Conservation (phyloP, 208 protist genomes). For the Leishmania braziliensis region DNA sequence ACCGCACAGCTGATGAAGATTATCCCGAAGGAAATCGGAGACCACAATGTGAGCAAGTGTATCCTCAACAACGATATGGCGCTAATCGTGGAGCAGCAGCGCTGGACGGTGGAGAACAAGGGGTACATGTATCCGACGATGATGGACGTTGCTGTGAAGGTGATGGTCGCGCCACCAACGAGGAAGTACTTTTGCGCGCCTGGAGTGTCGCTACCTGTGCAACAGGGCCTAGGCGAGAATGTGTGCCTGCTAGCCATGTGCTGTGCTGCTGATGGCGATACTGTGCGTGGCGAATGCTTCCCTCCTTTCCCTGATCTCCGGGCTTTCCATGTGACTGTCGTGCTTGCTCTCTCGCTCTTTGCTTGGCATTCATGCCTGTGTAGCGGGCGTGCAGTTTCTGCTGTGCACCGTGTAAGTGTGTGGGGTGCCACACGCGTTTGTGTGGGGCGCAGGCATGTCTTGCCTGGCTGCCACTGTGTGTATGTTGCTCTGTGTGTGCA, state of each 20-base stretch:
- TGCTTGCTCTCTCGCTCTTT: neutral
- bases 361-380: neutral
- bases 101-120: constrained; percentile 61
- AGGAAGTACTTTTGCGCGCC: constrained; percentile 71
- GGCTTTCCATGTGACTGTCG: neutral
- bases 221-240: constrained; percentile 14
- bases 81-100: constrained; percentile 59
- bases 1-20: constrained; percentile 76
- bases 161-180: constrained; percentile 73
- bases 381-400: neutral
- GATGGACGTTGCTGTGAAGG: constrained; percentile 67
- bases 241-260: neutral
- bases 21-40: constrained; percentile 61
- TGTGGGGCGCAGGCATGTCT: too few species aligned
- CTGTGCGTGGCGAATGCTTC: neutral
- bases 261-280: too few species aligned
- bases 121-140: constrained; percentile 57
- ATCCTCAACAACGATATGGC: constrained; percentile 56
- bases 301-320: neutral
- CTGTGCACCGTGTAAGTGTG: neutral
- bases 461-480: too few species aligned
- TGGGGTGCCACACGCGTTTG: too few species aligned
- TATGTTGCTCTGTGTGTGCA: too few species aligned
- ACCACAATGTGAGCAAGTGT: constrained; percentile 41
- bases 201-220: constrained; percentile 75